phyloP scores from a whole-genome alignment of 176 grass and related monocot genomes.

The Bonia amplexicaulis region DNA sequence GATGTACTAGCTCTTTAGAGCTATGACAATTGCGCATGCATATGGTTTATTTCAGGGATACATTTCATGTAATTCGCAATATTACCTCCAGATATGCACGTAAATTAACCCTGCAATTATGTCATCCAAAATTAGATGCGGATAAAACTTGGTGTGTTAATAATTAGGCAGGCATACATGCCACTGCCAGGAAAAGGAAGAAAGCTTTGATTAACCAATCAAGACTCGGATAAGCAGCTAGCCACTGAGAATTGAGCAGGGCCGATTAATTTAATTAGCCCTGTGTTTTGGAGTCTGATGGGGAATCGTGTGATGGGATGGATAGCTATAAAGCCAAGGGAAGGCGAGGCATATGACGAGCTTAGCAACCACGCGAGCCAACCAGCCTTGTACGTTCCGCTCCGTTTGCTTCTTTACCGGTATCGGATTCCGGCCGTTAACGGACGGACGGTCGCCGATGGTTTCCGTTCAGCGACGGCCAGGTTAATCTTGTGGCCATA shows the following conservation, averaged over 20 bases:
- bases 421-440: neutral
- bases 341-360: neutral
- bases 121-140: neutral
- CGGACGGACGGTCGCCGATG: neutral
- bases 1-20: too few species aligned
- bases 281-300: neutral
- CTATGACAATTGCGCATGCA: too few species aligned
- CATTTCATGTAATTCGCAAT: too few species aligned
- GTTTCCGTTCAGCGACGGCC: neutral
- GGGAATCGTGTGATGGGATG: neutral
- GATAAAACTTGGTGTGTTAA: neutral
- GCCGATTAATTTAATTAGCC: neutral
- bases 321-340: slow-evolving; percentile 18
- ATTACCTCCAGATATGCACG: too few species aligned
- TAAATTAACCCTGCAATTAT: neutral
- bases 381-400: neutral
- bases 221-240: neutral
- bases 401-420: neutral
- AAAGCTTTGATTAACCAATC: neutral
- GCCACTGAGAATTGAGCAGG: neutral
- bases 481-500: neutral
- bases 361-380: slow-evolving; percentile 23
- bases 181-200: neutral
- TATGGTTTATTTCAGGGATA: too few species aligned
- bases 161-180: neutral